Evolutionary conservation across 169 alveolate genomes (phyloP), one percentile per base, ranked within the genome.

Genomic region (Besnoitia besnoiti): DNA sequence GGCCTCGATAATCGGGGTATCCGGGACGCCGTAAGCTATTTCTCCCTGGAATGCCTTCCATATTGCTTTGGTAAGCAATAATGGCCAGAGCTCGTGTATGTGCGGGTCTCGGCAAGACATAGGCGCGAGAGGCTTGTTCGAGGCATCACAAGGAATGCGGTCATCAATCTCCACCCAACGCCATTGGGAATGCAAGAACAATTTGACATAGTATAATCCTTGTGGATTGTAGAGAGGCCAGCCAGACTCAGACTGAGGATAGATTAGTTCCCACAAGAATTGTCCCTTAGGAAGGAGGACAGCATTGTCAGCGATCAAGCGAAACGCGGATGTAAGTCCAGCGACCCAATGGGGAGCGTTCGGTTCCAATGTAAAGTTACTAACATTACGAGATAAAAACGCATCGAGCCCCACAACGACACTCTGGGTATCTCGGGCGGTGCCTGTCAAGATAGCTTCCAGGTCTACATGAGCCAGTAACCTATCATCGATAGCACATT

Each of bases 211-310:
- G 79, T 92, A 92, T 5, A 67, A 27, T 0, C 94, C 94, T n/a
- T 47, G 62, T 1, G 94, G 94, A 62, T 85, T 92, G 55, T 46
- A 59, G 30, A 82, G 89, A 44, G 94, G 94, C 62, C 85, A 87
- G 30, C 94, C 94, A 30, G 50, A 16, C n/a, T 80, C 90, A 10
- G 88, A 16, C 61, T 92, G 94, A 0, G 94, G 94, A 73, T 92
- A 90, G 49, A 92, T 85, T 21, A 85, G 24, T 51, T 92, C 94
- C 94, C 94, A 92, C 33, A 92, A 61, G 33, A 85, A 92, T 8
- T n/a, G 14, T 19, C 92, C 94, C 37, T 62, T n/a, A 14, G 94
- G 90, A 19, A 85, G n/a, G 85, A 40, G 39, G 14, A 46, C 92
- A 19, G 94, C 92, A 46, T 76, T 37, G 62, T 92, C 93, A 0